phyloP scores from a whole-genome alignment of 169 alveolate species.

The Plasmodium falciparum region DNA sequence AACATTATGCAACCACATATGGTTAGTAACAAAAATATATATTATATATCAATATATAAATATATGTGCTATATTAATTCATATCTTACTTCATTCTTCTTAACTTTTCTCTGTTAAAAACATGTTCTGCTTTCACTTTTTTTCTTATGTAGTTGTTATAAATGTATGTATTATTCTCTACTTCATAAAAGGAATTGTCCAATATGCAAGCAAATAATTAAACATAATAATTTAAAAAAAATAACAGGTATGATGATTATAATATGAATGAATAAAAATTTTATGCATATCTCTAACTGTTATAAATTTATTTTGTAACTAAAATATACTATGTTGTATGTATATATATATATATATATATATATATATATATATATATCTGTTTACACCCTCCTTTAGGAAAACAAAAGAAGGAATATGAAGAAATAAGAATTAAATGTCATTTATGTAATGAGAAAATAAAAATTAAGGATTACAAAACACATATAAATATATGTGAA shows the following conservation, averaged over 20 bases:
- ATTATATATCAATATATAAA: background rate
- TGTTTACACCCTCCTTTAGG: conserved; percentile 19
- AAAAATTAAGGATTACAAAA: conserved; percentile 56
- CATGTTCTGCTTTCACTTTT: background rate
- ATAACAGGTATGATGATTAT: conserved; percentile 32
- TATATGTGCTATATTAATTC: background rate
- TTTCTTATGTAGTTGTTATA: conserved; percentile 47
- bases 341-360: background rate
- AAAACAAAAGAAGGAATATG: conserved; percentile 57
- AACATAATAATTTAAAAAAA: conserved; percentile 37
- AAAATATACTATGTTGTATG: background rate
- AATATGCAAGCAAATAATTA: conserved; percentile 53
- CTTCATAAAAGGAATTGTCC: conserved; percentile 70
- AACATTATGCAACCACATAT: conserved; percentile 63
- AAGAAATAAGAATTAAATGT: conserved; percentile 60
- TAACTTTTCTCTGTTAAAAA: background rate
- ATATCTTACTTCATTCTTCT: background rate
- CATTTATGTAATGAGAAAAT: conserved; percentile 37
- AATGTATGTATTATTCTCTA: conserved; percentile 70
- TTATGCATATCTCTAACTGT: background rate
- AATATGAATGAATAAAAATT: too few relatives aligned
- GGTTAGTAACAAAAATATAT: conserved; percentile 31
- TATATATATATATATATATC: background rate
- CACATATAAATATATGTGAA: conserved; percentile 38
- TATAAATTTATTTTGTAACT: background rate